Evolutionary conservation across 805 yeast genomes (phyloP).

Genomic region (Zygosaccharomyces bailii): DNA sequence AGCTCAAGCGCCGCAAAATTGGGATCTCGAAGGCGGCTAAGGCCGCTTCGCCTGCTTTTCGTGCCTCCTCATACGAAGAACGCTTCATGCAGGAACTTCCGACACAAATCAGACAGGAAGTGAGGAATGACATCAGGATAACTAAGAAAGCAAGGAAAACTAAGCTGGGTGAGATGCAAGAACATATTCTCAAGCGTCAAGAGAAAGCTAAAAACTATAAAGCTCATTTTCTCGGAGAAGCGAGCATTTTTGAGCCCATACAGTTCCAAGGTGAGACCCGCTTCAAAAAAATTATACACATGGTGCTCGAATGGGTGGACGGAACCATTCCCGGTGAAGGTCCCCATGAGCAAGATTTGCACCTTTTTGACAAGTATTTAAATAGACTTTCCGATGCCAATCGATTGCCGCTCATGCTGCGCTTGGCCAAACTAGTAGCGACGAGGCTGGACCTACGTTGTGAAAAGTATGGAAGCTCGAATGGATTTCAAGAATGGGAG

Average conservation of each 20-base stretch:
- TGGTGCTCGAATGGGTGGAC: conserved; percentile 40
- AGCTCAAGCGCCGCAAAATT: conserved; percentile 16
- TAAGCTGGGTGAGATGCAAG: conserved; percentile 21
- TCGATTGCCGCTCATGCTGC: conserved; percentile 26
- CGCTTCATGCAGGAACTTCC: conserved; percentile 67
- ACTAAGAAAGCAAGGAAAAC: conserved; percentile 22
- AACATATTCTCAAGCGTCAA: conserved; percentile 17
- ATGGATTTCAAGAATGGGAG: conserved; percentile 35
- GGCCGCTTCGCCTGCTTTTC: conserved; percentile 5
- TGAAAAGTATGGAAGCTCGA: conserved; percentile 4
- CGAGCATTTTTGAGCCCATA: conserved; percentile 29
- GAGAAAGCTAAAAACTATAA: conserved; percentile 10
- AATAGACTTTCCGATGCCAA: conserved; percentile 29
- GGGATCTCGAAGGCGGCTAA: conserved; percentile 2
- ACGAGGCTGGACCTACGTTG: conserved; percentile 20
- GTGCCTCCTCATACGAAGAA: conserved; percentile 43
- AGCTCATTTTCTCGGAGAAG: conserved; percentile 21
- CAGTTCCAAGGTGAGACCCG: conserved; percentile 36
- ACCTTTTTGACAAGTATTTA: conserved; percentile 37
- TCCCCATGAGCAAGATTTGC: conserved; percentile 42
- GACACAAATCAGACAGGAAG: conserved; percentile 57
- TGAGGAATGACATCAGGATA: conserved; percentile 47
- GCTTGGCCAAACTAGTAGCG: conserved; percentile 25
- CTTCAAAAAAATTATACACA: conserved; percentile 36
- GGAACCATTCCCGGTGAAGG: conserved; percentile 32